Conservation (phyloP, 345 rosid species). For the Trapa bicornis region DNA sequence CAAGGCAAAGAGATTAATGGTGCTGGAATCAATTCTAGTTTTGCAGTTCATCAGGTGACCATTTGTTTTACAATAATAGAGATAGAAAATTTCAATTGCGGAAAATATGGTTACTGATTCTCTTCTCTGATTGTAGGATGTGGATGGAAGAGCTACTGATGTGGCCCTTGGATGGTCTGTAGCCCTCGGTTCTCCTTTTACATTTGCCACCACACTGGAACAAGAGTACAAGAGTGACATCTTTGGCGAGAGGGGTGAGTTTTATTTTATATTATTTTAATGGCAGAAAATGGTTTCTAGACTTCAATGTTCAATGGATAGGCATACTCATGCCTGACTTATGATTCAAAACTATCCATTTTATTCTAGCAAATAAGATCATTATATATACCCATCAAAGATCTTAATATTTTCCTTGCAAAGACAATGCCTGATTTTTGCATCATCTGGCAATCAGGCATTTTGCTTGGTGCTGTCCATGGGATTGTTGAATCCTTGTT, state of each 20-base stretch:
- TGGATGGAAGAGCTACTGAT: conserved; percentile 77
- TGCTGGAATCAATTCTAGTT: conserved; percentile 87
- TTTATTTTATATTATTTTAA: background rate
- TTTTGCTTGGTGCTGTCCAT: conserved; percentile 81
- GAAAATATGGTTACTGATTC: background rate
- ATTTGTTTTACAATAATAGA: background rate
- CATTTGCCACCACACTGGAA: conserved; percentile 81
- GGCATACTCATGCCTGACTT: too few relatives aligned
- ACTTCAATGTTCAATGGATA: too few relatives aligned
- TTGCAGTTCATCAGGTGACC: conserved; percentile 74
- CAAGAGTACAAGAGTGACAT: conserved; percentile 94
- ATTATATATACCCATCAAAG: too few relatives aligned
- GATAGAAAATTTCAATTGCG: background rate
- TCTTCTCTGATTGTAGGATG: conserved; percentile 34
- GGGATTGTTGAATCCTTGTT: conserved; percentile 74
- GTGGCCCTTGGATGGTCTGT: conserved; percentile 89
- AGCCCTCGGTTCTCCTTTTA: conserved; percentile 87
- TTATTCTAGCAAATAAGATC: too few relatives aligned
- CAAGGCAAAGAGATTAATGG: conserved; percentile 87
- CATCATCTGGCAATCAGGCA: conserved; percentile 28
- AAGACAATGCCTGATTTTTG: background rate
- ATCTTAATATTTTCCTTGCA: too few relatives aligned
- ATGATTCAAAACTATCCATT: too few relatives aligned
- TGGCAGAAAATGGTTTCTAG: background rate
- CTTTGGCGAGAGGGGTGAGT: conserved; percentile 83